These are phyloP conservation scores for Eragrostis curvula DNA, from an alignment of 176 grass and related monocot genomes.

Conservation along the genomic window DNA sequence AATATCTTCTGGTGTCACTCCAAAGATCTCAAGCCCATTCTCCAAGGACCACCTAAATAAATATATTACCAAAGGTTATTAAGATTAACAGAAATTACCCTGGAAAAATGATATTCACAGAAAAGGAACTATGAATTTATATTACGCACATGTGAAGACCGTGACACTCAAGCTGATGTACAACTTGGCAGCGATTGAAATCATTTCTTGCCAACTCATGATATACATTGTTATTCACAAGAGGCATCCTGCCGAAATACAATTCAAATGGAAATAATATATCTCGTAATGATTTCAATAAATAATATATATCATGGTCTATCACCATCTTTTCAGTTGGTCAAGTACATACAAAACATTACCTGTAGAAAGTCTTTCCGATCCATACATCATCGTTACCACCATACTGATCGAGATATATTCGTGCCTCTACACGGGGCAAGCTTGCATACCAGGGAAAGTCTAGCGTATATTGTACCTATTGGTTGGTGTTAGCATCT, in stretches of 20 bases:
- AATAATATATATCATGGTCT: not conserved
- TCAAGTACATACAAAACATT: not conserved
- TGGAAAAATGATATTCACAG: not conserved
- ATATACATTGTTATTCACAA: constrained; percentile 77
- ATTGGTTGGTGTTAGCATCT: not conserved
- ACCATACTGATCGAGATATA: constrained; percentile 88
- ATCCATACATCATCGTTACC: constrained; percentile 82
- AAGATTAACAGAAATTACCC: not conserved
- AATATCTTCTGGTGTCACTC: constrained; percentile 45
- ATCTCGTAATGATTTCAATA: not conserved
- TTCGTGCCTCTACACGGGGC: constrained; percentile 77
- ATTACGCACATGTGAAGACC: constrained; percentile 64
- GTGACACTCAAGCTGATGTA: constrained; percentile 76
- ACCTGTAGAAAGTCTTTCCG: constrained; percentile 95
- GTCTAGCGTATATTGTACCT: constrained; percentile 83
- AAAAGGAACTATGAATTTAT: not conserved
- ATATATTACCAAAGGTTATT: not conserved
- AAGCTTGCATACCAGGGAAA: constrained; percentile 85
- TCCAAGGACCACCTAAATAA: constrained; percentile 70
- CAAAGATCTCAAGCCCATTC: constrained; percentile 41
- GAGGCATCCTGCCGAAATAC: constrained; percentile 67
- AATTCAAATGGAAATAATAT: not conserved
- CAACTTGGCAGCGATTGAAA: constrained; percentile 78
- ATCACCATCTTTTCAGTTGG: not conserved
- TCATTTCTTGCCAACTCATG: constrained; percentile 71